Base-by-base conservation (phyloP, 768 basidiomycete genomes). In the Polyporus arcularius region DNA sequence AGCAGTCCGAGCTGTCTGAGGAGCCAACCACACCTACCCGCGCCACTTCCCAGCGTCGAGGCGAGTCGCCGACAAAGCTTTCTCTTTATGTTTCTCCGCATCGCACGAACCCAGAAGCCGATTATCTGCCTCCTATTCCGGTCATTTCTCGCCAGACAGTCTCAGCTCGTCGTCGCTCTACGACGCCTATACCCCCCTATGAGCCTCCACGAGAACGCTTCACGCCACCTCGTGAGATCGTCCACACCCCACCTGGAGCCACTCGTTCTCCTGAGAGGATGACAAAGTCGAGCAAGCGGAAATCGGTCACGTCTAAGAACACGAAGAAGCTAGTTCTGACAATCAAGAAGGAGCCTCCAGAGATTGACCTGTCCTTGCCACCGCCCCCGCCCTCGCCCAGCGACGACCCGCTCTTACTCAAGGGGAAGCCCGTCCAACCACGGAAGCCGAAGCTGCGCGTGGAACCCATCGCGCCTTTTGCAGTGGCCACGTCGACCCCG, bases 351-450 rank as follows among this genome's bases (percentile, higher is more conserved):
- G 89, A 92, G 66, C 80, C 82, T 4, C 89, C 89, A 0, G 82
- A 83, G 16, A 76, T 90, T 63, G 83, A 89, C 66, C 72, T 88
- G 31, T 78, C 70, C 50, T 77, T 69, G 14, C 85, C 86, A 4
- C 79, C 85, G 66, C 85, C 87, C 8, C 91, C 90, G 0, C 78
- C 88, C 0, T 89, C 88, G 55, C 90, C 90, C 3, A 83, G 83
- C 0, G 90, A 92, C 40, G 90, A 92, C 66, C 90, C 90, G 0
- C 71, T 92, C 0, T 74, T 92, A 2, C 77, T 92, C 31, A 63
- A 63, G 18, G 62, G 62, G 6, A 12, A 43, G 12, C 80, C 79
- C 47, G 84, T 79, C 3, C 75, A 76, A 11, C 67, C 75, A n/a
- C 55, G 51, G 39, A 50, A 52, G 10, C 62, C 55, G 2, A 60